These are phyloP conservation scores for Fusarium pininemorale DNA, from an alignment of 2,329 filamentous ascomycete genomes.

Conservation along the genomic window DNA sequence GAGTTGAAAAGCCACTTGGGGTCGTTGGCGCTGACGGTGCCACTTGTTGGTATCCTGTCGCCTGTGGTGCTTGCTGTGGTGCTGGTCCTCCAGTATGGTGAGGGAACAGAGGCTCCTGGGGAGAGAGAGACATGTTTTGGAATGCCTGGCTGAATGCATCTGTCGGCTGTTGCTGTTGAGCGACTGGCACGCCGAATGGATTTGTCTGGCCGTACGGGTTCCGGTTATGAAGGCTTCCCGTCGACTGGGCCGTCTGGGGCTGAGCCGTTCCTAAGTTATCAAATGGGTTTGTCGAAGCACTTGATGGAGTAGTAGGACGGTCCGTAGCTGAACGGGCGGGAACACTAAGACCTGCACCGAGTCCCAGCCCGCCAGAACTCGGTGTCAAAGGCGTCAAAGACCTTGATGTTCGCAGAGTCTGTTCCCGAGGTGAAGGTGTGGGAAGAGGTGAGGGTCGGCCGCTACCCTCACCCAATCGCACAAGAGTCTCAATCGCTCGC, in stretches of 20 bases:
- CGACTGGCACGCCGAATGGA: constrained; percentile 69
- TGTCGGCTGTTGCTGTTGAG: constrained; percentile 44
- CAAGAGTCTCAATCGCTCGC: constrained; percentile 83
- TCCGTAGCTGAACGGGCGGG: constrained; percentile 44
- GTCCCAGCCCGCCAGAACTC: constrained; percentile 42
- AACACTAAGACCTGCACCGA: constrained; percentile 47
- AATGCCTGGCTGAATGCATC: constrained; percentile 72
- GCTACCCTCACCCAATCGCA: constrained; percentile 79
- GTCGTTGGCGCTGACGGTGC: constrained; percentile 55
- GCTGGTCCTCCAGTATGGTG: constrained; percentile 75
- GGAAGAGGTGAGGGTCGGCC: constrained; percentile 51
- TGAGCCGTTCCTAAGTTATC: constrained; percentile 65
- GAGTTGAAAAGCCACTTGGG: constrained; percentile 51
- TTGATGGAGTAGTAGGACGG: constrained; percentile 53
- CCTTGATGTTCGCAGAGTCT: constrained; percentile 58
- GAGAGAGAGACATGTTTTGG: constrained; percentile 76
- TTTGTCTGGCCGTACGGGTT: constrained; percentile 69
- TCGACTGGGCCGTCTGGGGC: constrained; percentile 72
- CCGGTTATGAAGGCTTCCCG: constrained; percentile 66
- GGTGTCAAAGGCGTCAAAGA: constrained; percentile 64
- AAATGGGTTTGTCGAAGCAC: constrained; percentile 73
- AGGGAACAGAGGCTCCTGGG: constrained; percentile 72
- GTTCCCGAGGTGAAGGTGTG: constrained; percentile 55
- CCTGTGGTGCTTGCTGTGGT: constrained; percentile 52
- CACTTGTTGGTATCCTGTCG: constrained; percentile 55